These are phyloP conservation scores for Cucumis sativus DNA, from an alignment of 306 rosid genomes.

Conservation along the genomic window DNA sequence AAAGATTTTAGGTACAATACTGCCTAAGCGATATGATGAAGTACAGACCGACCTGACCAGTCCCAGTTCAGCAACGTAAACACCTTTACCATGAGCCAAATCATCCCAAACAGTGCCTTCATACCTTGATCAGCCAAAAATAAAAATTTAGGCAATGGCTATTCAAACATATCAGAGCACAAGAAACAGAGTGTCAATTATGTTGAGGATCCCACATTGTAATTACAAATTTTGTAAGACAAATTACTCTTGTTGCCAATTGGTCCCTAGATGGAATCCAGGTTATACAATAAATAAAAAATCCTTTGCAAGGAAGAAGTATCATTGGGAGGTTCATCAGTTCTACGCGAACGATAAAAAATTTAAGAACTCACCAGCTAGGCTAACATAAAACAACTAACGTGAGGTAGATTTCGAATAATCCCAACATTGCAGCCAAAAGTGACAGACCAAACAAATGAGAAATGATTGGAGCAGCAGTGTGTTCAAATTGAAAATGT, in stretches of 20 bases:
- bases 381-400: neutral
- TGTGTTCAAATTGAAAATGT: neutral
- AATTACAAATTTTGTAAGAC: too few relatives aligned
- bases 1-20: neutral
- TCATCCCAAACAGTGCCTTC: slow-evolving; percentile 99
- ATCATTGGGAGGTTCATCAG: neutral
- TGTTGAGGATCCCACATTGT: too few relatives aligned
- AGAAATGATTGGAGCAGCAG: neutral
- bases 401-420: neutral
- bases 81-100: slow-evolving; percentile 93
- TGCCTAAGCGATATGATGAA: neutral
- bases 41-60: slow-evolving; percentile 62
- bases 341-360: neutral
- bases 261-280: too few relatives aligned
- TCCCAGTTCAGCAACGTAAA: slow-evolving; percentile 43
- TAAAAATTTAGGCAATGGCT: neutral
- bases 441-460: neutral
- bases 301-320: neutral
- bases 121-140: slow-evolving; percentile 34
- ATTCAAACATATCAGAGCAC: neutral
- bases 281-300: neutral
- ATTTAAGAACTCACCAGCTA: neutral
- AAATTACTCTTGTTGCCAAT: too few relatives aligned
- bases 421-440: neutral
- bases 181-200: neutral